These are phyloP conservation scores for Aureobasidium sp. DNA, from an alignment of 2,329 filamentous ascomycete species.

Conservation along the genomic window DNA sequence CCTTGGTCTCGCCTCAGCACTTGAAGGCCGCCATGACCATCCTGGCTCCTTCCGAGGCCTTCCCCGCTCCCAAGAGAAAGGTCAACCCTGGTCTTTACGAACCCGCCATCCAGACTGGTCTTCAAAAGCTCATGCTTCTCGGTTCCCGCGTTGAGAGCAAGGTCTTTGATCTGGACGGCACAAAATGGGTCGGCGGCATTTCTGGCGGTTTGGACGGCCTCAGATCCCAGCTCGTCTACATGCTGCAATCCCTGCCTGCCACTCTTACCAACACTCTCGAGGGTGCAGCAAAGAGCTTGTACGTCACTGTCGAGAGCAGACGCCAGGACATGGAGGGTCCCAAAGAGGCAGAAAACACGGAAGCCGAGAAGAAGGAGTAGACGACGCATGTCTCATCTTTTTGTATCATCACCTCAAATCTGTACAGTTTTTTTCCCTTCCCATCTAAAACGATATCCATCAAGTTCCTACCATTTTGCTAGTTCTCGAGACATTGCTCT, in stretches of 20 bases:
- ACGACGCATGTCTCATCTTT: neutral
- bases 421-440: constrained; percentile 10
- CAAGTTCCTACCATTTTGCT: neutral
- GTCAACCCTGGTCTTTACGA: constrained; percentile 79
- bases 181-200: constrained; percentile 67
- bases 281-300: constrained; percentile 71
- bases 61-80: constrained; percentile 70
- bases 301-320: constrained; percentile 79
- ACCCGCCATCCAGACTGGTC: constrained; percentile 64
- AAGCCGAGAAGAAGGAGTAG: constrained; percentile 17
- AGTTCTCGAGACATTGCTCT: neutral
- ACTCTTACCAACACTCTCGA: constrained; percentile 73
- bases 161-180: constrained; percentile 69
- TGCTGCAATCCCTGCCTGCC: constrained; percentile 74
- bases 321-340: constrained; percentile 64
- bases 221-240: constrained; percentile 69
- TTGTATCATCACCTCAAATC: constrained; percentile 12
- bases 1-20: constrained; percentile 74
- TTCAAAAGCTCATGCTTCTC: constrained; percentile 81
- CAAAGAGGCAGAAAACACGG: constrained; percentile 35
- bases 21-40: constrained; percentile 74
- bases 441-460: constrained; percentile 14
- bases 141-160: constrained; percentile 82
- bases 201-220: constrained; percentile 74
- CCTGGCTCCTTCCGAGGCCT: constrained; percentile 64